phyloP scores from a whole-genome alignment of 2,329 filamentous ascomycete species.

The Lecanicillium sp. region DNA sequence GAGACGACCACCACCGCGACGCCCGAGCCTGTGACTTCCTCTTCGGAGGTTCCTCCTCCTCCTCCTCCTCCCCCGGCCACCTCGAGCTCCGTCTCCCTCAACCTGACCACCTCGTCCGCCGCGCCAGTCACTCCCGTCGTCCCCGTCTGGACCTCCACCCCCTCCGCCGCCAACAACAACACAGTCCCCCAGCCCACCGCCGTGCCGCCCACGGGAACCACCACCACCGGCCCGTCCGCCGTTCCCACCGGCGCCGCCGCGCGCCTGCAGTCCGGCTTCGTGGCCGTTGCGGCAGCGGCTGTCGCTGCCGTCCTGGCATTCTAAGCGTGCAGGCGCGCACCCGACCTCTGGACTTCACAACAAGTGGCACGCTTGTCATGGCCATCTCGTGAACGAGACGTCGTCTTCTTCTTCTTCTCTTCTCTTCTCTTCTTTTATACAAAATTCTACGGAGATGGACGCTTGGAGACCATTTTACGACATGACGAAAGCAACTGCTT shows the following conservation, averaged over 20 bases:
- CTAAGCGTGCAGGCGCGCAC: too few species aligned
- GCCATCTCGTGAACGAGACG: too few species aligned
- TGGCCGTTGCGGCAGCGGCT: constrained; percentile 28
- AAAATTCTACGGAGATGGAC: constrained; percentile 23
- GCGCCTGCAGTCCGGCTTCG: constrained; percentile 31
- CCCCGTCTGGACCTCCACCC: background rate
- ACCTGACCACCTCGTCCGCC: background rate
- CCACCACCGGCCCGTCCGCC: constrained; percentile 17
- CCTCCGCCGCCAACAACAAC: background rate
- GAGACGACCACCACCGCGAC: constrained; percentile 9
- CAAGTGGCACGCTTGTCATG: too few species aligned
- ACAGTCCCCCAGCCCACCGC: too few species aligned
- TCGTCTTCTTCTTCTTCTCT: too few species aligned
- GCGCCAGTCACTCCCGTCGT: constrained; percentile 2
- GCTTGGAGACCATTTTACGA: constrained; percentile 23
- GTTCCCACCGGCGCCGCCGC: constrained; percentile 28
- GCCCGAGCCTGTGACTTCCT: constrained; percentile 13
- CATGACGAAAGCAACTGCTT: background rate
- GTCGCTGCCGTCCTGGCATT: constrained; percentile 6
- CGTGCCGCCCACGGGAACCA: constrained; percentile 9
- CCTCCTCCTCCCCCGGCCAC: background rate
- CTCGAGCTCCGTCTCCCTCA: constrained; percentile 1
- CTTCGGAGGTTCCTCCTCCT: background rate
- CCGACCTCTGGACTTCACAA: too few species aligned
- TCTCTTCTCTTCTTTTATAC: constrained; percentile 11